Evolutionary conservation across 257 asterid genomes (phyloP).

Genomic region (Linderniella brevidens): DNA sequence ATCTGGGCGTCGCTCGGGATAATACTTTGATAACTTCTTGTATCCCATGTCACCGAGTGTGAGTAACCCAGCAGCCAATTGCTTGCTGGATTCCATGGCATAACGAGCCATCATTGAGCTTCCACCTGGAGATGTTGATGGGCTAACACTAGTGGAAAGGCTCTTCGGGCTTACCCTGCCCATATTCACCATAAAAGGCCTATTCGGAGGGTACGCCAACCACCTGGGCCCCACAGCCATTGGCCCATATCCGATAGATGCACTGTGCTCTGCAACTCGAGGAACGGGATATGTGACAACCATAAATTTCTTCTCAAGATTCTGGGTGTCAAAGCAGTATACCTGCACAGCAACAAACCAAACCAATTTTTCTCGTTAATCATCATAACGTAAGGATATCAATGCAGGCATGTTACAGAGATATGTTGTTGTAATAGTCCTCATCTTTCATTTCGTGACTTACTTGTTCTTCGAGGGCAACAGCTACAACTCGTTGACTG

Average conservation of each 20-base stretch:
- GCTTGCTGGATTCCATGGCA: slow-evolving; percentile 52
- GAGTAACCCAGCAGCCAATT: slow-evolving; percentile 46
- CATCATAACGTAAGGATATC: too few relatives aligned
- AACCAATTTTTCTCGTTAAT: too few relatives aligned
- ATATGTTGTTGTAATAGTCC: too few relatives aligned
- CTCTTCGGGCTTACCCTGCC: slow-evolving; percentile 46
- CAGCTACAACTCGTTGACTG: slow-evolving; percentile 46
- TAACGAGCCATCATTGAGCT: slow-evolving; percentile 54
- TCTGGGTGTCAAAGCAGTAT: slow-evolving; percentile 41
- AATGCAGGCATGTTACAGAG: too few relatives aligned
- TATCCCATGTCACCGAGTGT: slow-evolving; percentile 61
- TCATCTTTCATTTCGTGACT: too few relatives aligned
- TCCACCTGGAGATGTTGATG: slow-evolving; percentile 48
- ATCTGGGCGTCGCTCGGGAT: slow-evolving; percentile 49
- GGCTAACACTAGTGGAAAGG: slow-evolving; percentile 39
- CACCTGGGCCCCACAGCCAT: slow-evolving; percentile 74
- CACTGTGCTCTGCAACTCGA: slow-evolving; percentile 46
- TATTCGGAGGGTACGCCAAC: slow-evolving; percentile 59
- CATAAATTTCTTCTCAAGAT: slow-evolving; percentile 53
- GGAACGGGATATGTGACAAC: slow-evolving; percentile 59
- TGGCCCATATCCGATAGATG: slow-evolving; percentile 51
- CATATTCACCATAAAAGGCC: slow-evolving; percentile 34
- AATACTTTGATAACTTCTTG: slow-evolving; percentile 42
- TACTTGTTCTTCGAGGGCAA: slow-evolving; percentile 75
- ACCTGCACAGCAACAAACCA: too few relatives aligned